These are phyloP conservation scores for Populus ilicifolia DNA, from an alignment of 345 rosid species.

Conservation along the genomic window DNA sequence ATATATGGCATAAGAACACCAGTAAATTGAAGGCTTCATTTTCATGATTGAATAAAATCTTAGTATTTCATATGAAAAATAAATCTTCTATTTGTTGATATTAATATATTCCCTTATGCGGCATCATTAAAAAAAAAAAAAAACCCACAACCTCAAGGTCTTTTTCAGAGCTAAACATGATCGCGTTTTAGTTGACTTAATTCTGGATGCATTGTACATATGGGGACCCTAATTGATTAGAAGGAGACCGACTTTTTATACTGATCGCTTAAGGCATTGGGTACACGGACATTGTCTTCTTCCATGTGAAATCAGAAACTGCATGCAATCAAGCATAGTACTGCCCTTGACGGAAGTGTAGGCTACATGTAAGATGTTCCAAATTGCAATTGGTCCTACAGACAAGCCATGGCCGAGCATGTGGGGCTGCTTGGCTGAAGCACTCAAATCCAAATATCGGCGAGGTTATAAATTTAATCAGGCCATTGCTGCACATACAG, in stretches of 20 bases:
- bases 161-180: background rate
- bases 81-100: too few species aligned
- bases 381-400: slow-evolving; percentile 11
- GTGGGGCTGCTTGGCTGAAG: slow-evolving; percentile 31
- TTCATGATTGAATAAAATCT: too few species aligned
- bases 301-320: slow-evolving; percentile 13
- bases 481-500: slow-evolving; percentile 15
- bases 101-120: too few species aligned
- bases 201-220: background rate
- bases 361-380: background rate
- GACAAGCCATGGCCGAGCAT: slow-evolving; percentile 29
- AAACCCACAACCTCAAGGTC: fast-evolving
- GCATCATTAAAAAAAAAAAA: background rate
- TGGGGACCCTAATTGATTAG: background rate
- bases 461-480: background rate
- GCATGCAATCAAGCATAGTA: slow-evolving; percentile 4
- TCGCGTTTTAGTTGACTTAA: background rate
- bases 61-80: too few species aligned
- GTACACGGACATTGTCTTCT: background rate
- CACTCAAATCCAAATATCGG: background rate
- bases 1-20: too few species aligned
- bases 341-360: slow-evolving; percentile 14
- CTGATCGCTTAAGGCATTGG: background rate
- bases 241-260: background rate
- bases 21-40: too few species aligned